A percentile compares a stretch with the other conserved stretches of the same genome.
Evolutionary conservation across 2,329 filamentous ascomycete genomes (phyloP).

Genomic region (Aspergillus candidus): DNA sequence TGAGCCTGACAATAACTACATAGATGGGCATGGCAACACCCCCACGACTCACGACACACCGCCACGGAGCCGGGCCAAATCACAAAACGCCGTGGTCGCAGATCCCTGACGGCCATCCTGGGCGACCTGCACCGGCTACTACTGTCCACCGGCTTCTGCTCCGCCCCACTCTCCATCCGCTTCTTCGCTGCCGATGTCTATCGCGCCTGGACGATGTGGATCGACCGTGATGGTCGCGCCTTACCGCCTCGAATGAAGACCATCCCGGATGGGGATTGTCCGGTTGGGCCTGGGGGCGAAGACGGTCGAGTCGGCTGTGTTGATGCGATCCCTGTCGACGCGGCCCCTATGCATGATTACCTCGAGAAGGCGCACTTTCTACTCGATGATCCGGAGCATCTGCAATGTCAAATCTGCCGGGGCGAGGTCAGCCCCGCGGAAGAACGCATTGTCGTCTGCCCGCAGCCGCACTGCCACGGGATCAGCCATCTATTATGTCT

Average conservation of each 20-base stretch:
- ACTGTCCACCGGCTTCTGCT: slow-evolving; percentile 68
- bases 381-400: slow-evolving; percentile 31
- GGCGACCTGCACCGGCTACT: slow-evolving; percentile 77
- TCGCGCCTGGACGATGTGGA: slow-evolving; percentile 60
- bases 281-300: slow-evolving; percentile 7
- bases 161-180: slow-evolving; percentile 75
- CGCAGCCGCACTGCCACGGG: slow-evolving; percentile 42
- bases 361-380: slow-evolving; percentile 47
- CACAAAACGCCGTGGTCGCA: slow-evolving; percentile 47
- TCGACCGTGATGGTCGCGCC: slow-evolving; percentile 43
- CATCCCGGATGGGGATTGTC: slow-evolving; percentile 44
- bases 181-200: slow-evolving; percentile 71
- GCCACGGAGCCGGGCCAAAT: slow-evolving; percentile 46
- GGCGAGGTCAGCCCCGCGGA: slow-evolving; percentile 29
- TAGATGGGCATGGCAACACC: slow-evolving; percentile 89
- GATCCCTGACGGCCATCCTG: slow-evolving; percentile 62
- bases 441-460: slow-evolving; percentile 48
- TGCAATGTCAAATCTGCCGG: slow-evolving; percentile 48
- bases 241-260: slow-evolving; percentile 49
- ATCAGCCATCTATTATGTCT: slow-evolving; percentile 54
- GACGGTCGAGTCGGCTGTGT: slow-evolving; percentile 34
- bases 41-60: slow-evolving; percentile 74
- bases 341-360: slow-evolving; percentile 44
- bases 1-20: not conserved
- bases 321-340: slow-evolving; percentile 48